phyloP scores from a whole-genome alignment of 345 rosid species.

The Populus davidiana region DNA sequence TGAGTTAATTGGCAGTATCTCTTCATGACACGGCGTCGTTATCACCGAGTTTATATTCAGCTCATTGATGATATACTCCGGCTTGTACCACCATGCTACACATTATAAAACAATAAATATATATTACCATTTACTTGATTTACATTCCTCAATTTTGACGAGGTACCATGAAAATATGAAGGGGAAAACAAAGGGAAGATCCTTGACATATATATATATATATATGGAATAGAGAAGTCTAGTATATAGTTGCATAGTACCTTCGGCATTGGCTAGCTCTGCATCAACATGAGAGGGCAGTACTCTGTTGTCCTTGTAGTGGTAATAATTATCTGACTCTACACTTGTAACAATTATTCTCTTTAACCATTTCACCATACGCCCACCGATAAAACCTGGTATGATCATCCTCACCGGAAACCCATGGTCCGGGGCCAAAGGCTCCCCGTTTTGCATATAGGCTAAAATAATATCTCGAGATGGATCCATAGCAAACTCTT shows the following conservation, averaged over 20 bases:
- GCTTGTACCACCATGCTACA: conserved; percentile 94
- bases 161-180: neutral
- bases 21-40: conserved; percentile 82
- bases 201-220: no score
- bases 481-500: conserved; percentile 78
- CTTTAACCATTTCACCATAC: conserved; percentile 94
- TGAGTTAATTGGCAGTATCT: conserved; percentile 74
- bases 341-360: conserved; percentile 67
- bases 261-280: conserved; percentile 84
- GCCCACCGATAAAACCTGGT: conserved; percentile 90
- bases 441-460: conserved; percentile 94
- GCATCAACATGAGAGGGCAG: conserved; percentile 87
- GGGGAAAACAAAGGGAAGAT: no score
- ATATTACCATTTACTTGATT: neutral
- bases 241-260: conserved; percentile 23
- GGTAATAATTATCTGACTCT: conserved; percentile 77
- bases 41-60: conserved; percentile 83
- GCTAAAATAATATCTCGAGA: conserved; percentile 77
- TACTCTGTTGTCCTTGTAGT: conserved; percentile 74
- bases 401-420: conserved; percentile 78
- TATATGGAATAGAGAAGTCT: neutral
- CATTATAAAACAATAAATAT: neutral
- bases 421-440: conserved; percentile 79
- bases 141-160: neutral
- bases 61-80: conserved; percentile 82